Base-by-base conservation (phyloP, 176 grass and related monocot genomes). In the Carex parvula region DNA sequence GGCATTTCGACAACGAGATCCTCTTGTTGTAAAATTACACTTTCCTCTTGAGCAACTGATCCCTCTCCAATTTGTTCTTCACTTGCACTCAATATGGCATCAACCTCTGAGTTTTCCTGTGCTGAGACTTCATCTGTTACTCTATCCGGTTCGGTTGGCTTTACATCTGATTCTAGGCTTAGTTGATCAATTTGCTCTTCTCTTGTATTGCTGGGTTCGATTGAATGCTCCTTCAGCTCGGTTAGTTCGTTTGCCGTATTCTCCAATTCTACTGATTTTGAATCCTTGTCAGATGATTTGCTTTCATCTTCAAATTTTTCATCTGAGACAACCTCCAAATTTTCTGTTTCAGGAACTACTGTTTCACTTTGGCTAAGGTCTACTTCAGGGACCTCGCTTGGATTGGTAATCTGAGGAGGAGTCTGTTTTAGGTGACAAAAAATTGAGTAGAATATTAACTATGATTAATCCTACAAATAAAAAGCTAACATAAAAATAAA, bases 281-380 rank as follows among this genome's bases (percentile, higher is more conserved):
- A 2, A 64, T 64, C 33, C 20, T 5, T 64, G n/a, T 44, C 58
- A 46, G 6, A 6, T 3, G 2, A 14, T 50, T 65, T 35, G 12
- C 22, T 79, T 32, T 79, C 69, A 78, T 85, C 44, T 35, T 4
- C 44, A 57, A 39, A 24, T 35, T 81, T 39, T 29, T 86, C 62
- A 57, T 81, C 20, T 57, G 52, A 57, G 16, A 37, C 42, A 17
- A 20, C 54, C 54, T 67, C 60, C 29, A 79, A 24, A 17, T 46
- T 41, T 66, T 64, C 35, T 54, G n/a, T 35, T 67, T 67, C 60
- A 67, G 60, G 57, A 63, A 12, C 11, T 44, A 42, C 57, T 41
- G 17, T 61, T 64, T 81, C 58, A 81, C 17, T 81, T 63, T 60
- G 79, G 35, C 32, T 55, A 14, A 64, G 17, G 39, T 64, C 33